These are phyloP conservation scores for Aspergillus sp. DNA, from an alignment of 2,329 filamentous ascomycete species.

Conservation along the genomic window DNA sequence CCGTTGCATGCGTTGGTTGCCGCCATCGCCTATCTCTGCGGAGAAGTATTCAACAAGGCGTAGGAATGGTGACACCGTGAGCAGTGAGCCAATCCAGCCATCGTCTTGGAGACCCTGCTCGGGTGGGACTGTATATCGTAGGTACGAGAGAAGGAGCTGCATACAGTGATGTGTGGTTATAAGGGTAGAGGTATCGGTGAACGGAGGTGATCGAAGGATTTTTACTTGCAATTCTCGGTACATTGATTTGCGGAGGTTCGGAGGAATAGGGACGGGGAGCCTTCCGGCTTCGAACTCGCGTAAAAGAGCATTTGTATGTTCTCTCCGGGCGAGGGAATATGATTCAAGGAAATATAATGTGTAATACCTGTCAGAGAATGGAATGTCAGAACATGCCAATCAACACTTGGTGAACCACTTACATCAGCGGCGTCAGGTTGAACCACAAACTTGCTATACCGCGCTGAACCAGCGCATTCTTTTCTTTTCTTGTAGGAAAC, in stretches of 20 bases:
- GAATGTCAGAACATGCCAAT: not conserved
- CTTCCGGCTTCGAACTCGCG: conserved; percentile 33
- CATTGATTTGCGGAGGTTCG: conserved; percentile 27
- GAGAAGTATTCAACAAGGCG: conserved; percentile 39
- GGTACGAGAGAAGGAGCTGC: conserved; percentile 32
- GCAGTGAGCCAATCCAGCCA: conserved; percentile 36
- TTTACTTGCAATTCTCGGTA: conserved; percentile 31
- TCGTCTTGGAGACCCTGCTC: conserved; percentile 26
- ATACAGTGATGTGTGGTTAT: conserved; percentile 39
- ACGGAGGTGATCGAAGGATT: conserved; percentile 35
- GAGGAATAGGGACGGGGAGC: conserved; percentile 31
- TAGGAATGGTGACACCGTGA: conserved; percentile 32
- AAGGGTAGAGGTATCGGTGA: conserved; percentile 33
- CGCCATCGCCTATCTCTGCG: conserved; percentile 37
- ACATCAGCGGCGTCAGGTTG: conserved; percentile 37
- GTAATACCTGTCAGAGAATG: conserved; percentile 29
- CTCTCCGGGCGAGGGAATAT: conserved; percentile 31
- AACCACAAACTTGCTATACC: conserved; percentile 31
- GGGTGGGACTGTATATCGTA: conserved; percentile 31
- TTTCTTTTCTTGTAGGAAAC: conserved; percentile 28
- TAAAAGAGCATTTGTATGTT: conserved; percentile 31
- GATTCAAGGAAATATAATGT: conserved; percentile 35
- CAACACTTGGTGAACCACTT: conserved; percentile 7
- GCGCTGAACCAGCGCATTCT: conserved; percentile 27
- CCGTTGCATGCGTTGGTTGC: conserved; percentile 33